Evolutionary conservation across 2,329 filamentous ascomycete genomes (phyloP).

Genomic region (Cercospora nicotianae): DNA sequence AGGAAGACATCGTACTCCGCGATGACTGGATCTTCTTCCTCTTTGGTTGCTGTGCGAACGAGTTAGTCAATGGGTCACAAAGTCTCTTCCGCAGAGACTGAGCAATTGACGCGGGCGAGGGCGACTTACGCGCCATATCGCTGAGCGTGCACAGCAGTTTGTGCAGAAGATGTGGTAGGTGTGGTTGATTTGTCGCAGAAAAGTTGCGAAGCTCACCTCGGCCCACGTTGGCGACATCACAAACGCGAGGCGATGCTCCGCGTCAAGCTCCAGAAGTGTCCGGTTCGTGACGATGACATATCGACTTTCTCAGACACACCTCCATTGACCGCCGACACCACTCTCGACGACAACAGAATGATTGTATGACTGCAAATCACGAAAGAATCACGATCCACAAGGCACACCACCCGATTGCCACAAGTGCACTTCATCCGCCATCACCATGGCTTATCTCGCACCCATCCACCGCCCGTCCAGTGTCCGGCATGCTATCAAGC

Average conservation of each 20-base stretch:
- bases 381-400: background rate
- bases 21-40: constrained; percentile 50
- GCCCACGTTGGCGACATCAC: constrained; percentile 1
- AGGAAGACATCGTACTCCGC: constrained; percentile 78
- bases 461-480: constrained; percentile 92
- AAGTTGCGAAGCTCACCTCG: constrained; percentile 2
- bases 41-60: constrained; percentile 24
- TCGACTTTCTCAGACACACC: background rate
- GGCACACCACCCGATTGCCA: constrained; percentile 3
- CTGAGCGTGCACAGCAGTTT: background rate
- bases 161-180: background rate
- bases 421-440: constrained; percentile 7
- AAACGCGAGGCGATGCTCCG: constrained; percentile 10
- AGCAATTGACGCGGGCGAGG: background rate
- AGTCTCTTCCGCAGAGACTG: constrained; percentile 15
- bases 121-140: constrained; percentile 11
- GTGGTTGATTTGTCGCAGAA: background rate
- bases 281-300: background rate
- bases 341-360: background rate
- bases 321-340: background rate
- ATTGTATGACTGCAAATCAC: background rate
- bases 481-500: constrained; percentile 81
- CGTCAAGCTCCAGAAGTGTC: constrained; percentile 11
- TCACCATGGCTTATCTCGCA: constrained; percentile 83
- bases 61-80: constrained; percentile 15